Conservation (phyloP, 2,329 filamentous ascomycete genomes). For the Aulographum hederae region DNA sequence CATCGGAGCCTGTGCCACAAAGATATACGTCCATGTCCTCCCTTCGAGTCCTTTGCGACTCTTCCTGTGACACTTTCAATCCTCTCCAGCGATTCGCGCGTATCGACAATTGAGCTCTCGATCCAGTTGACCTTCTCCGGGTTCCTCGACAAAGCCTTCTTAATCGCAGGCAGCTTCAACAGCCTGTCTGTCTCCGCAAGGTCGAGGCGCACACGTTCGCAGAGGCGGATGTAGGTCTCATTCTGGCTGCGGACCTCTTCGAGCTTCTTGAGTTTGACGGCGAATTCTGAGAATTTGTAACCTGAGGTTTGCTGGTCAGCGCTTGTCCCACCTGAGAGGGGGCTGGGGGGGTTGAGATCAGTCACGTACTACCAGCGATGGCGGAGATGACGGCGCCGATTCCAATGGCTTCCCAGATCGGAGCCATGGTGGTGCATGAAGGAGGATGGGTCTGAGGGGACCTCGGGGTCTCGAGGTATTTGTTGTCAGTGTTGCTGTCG, state of each 20-base stretch:
- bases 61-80: conserved; percentile 18
- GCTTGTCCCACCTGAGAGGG: too few species aligned
- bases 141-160: conserved; percentile 18
- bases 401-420: too few species aligned
- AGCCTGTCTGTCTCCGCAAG: conserved; percentile 19
- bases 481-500: too few species aligned
- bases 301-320: too few species aligned
- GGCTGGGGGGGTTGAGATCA: too few species aligned
- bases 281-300: conserved; percentile 20
- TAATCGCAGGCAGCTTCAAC: conserved; percentile 17
- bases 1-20: conserved; percentile 17
- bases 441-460: too few species aligned
- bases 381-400: neutral
- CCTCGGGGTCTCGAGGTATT: too few species aligned
- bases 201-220: conserved; percentile 17
- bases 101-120: conserved; percentile 16
- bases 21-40: conserved; percentile 11
- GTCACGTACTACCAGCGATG: neutral
- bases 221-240: conserved; percentile 19
- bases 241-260: conserved; percentile 18
- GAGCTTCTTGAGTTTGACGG: conserved; percentile 16
- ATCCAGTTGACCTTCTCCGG: conserved; percentile 19
- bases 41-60: conserved; percentile 15
- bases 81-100: conserved; percentile 17
- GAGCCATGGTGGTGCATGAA: too few species aligned